A percentile compares a stretch with the other conserved stretches of the same genome.
phyloP scores from a whole-genome alignment of 129 eudicot genomes.

The Ambrosia artemisiifolia region DNA sequence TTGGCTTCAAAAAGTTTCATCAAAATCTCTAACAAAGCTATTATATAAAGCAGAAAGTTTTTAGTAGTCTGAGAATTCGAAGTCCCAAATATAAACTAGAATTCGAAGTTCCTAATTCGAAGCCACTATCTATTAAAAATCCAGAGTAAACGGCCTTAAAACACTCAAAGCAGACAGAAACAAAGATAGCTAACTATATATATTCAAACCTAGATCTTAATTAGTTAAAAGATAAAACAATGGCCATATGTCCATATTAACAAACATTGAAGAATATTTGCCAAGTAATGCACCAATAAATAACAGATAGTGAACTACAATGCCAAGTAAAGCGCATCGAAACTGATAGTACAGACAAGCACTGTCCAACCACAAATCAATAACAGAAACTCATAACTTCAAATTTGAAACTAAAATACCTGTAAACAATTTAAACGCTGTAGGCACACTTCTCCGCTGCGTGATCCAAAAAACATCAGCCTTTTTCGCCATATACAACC shows the following conservation, averaged over 20 bases:
- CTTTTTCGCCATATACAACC: conserved; percentile 67
- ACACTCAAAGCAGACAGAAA: not conserved
- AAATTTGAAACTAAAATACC: conserved; percentile 33
- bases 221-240: conserved; percentile 3
- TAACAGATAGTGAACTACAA: too few relatives aligned
- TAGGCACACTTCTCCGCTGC: conserved; percentile 75
- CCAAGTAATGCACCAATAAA: not conserved
- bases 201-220: not conserved
- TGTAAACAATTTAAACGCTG: conserved; percentile 86
- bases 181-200: not conserved
- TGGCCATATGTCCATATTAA: not conserved
- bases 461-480: conserved; percentile 76
- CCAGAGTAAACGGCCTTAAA: not conserved
- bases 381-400: conserved; percentile 1
- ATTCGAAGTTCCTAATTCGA: too few relatives aligned
- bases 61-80: not conserved
- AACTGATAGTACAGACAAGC: too few relatives aligned
- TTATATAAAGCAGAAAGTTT: not conserved
- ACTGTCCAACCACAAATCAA: not conserved
- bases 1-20: not conserved
- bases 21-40: not conserved
- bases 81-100: not conserved
- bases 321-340: too few relatives aligned
- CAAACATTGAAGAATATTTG: not conserved
- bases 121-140: not conserved